These are phyloP conservation scores for Coemansia sp. DNA, from an alignment of 192 early-diverging fungal genomes.

Conservation along the genomic window DNA sequence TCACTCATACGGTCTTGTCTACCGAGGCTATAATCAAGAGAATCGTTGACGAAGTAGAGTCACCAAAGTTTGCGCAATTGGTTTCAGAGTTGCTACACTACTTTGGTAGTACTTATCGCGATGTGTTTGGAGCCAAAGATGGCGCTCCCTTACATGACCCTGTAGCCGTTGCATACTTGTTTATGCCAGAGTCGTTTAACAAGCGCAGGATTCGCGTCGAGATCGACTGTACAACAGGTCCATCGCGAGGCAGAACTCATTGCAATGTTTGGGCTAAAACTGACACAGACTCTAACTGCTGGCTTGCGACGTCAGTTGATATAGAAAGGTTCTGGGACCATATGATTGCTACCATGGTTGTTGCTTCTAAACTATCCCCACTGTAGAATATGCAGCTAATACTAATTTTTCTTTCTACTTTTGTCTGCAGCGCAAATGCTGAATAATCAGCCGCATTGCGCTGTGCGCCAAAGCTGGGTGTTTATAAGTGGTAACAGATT, in stretches of 20 bases:
- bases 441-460: no score
- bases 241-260: conserved; percentile 12
- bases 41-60: conserved; percentile 8
- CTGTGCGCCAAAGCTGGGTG: no score
- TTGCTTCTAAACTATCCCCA: conserved; percentile 5
- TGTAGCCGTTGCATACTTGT: conserved; percentile 23
- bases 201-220: conserved; percentile 16
- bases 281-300: conserved; percentile 16
- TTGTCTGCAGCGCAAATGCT: no score
- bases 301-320: conserved; percentile 25
- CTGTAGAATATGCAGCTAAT: neutral
- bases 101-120: conserved; percentile 12
- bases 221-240: conserved; percentile 9
- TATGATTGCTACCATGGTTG: conserved; percentile 21
- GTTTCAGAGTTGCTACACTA: conserved; percentile 17
- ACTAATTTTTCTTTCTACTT: no score
- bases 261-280: conserved; percentile 15
- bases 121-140: conserved; percentile 11
- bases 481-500: no score
- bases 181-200: conserved; percentile 26
- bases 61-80: conserved; percentile 21
- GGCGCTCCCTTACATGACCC: conserved; percentile 41
- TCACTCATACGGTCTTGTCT: conserved; percentile 23
- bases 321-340: conserved; percentile 26
- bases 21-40: conserved; percentile 16